These are phyloP conservation scores for Rhynchosporium secalis DNA, from an alignment of 2,329 filamentous ascomycete genomes.

Conservation along the genomic window DNA sequence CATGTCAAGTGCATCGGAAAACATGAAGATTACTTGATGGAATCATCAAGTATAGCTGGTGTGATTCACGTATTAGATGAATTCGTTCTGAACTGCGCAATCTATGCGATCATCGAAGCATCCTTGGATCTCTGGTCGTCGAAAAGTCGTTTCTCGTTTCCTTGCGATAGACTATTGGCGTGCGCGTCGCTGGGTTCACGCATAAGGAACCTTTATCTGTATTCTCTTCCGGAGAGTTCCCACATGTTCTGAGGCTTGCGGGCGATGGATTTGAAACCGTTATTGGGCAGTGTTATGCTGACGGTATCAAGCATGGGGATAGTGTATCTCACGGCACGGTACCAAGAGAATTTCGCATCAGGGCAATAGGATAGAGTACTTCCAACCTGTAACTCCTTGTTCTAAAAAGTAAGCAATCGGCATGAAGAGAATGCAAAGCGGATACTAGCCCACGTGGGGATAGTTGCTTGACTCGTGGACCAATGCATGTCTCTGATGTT, in stretches of 20 bases:
- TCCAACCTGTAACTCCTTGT: background rate
- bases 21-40: background rate
- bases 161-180: constrained; percentile 6
- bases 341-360: constrained; percentile 12
- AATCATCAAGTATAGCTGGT: background rate
- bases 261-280: constrained; percentile 8
- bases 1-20: background rate
- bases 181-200: background rate
- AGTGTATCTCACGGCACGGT: constrained; percentile 15
- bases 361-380: background rate
- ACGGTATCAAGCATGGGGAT: constrained; percentile 25
- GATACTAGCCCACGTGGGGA: too few species aligned
- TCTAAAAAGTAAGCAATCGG: background rate
- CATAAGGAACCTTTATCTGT: background rate
- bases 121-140: constrained; percentile 16
- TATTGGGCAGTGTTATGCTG: constrained; percentile 22
- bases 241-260: constrained; percentile 18
- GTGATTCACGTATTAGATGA: background rate
- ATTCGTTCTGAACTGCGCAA: constrained; percentile 4
- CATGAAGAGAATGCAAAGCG: too few species aligned
- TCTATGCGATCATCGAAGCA: constrained; percentile 14
- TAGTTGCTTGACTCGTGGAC: too few species aligned
- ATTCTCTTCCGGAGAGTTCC: constrained; percentile 12
- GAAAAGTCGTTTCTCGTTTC: constrained; percentile 38
- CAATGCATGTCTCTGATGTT: too few species aligned